Evolutionary conservation across 371 early-diverging fungal genomes (phyloP).

Genomic region (Entomophthora muscae): DNA sequence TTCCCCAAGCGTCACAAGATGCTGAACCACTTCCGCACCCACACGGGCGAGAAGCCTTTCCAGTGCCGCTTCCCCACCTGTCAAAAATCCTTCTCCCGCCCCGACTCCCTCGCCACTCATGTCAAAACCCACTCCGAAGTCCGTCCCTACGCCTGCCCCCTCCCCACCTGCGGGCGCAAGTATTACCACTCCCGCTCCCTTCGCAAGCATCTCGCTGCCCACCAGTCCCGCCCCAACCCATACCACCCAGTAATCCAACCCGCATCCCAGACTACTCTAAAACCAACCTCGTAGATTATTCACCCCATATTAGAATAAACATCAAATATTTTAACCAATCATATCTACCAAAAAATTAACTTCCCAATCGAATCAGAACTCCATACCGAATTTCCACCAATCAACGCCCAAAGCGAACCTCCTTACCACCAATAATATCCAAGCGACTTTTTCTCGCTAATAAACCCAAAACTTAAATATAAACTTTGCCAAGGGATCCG

Average conservation of each 20-base stretch:
- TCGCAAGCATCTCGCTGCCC: conserved; percentile 50
- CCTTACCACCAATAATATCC: no score
- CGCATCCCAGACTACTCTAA: conserved; percentile 11
- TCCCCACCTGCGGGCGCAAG: conserved; percentile 46
- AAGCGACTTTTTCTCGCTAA: no score
- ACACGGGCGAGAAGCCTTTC: conserved; percentile 67
- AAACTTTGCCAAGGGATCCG: no score
- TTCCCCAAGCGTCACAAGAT: conserved; percentile 83
- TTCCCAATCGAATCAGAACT: no score
- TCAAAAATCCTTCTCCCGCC: conserved; percentile 67
- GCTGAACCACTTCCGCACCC: conserved; percentile 74
- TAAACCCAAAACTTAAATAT: no score
- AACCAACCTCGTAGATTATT: no score
- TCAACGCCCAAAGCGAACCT: no score
- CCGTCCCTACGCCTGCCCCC: conserved; percentile 40
- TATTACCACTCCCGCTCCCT: conserved; percentile 65
- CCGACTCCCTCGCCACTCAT: conserved; percentile 77
- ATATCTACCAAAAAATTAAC: no score
- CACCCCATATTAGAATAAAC: no score
- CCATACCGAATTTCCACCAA: no score
- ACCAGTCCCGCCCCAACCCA: conserved; percentile 13
- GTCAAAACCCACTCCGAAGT: conserved; percentile 66
- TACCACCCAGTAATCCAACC: conserved; percentile 6
- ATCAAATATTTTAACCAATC: no score
- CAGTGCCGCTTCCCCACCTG: conserved; percentile 28